A percentile compares a stretch with the other conserved stretches of the same genome.
phyloP scores from a whole-genome alignment of 23 red algal species.

The Cyanidiococcus yangmingshanensis region DNA sequence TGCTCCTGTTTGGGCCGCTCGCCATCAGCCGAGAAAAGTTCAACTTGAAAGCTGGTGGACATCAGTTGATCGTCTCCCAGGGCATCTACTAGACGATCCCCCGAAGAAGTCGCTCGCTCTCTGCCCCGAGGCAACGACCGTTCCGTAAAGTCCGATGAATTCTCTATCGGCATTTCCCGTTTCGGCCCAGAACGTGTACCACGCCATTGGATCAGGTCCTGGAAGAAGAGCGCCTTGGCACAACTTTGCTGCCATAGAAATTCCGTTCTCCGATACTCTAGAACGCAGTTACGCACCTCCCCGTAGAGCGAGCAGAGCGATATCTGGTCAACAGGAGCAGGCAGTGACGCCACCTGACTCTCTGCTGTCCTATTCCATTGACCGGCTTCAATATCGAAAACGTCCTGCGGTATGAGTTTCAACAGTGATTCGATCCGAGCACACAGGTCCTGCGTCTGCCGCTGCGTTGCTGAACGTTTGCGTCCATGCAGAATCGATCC shows the following conservation, averaged over 20 bases:
- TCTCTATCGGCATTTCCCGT: no score
- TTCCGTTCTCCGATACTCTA: slow-evolving; percentile 23
- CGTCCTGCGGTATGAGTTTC: background rate
- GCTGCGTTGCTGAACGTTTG: background rate
- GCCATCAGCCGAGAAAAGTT: background rate
- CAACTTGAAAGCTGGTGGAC: background rate
- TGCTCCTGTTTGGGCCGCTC: background rate
- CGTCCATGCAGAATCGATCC: background rate
- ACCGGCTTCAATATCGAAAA: background rate
- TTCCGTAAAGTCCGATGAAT: no score
- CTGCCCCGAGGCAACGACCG: no score
- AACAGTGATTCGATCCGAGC: background rate
- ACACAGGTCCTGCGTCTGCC: background rate
- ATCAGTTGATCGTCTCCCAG: background rate
- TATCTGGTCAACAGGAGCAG: background rate
- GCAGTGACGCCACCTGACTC: background rate
- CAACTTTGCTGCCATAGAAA: slow-evolving; percentile 23
- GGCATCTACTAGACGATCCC: background rate
- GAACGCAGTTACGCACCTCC: background rate
- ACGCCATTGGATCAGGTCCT: slow-evolving; percentile 19
- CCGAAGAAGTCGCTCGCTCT: background rate
- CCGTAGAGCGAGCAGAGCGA: background rate
- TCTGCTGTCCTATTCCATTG: background rate
- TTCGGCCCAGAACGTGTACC: background rate
- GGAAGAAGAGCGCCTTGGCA: slow-evolving; percentile 10